These are phyloP conservation scores for Candida sojae DNA, from an alignment of 1,139 yeast species.

Conservation along the genomic window DNA sequence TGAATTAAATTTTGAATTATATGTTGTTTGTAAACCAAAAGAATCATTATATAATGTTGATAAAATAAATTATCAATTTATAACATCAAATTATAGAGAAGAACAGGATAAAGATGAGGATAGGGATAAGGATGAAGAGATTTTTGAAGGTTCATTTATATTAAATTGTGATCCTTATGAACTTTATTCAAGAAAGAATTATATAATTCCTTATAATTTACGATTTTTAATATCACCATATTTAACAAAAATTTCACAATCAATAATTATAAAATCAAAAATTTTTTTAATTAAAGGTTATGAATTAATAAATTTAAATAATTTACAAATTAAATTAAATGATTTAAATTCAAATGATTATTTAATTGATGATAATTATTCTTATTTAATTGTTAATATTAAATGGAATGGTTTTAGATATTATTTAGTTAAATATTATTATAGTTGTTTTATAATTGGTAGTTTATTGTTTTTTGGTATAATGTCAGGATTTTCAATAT, in stretches of 20 bases:
- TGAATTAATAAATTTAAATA: conserved; percentile 4
- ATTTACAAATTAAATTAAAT: conserved; percentile 5
- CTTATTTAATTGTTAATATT: conserved; percentile 21
- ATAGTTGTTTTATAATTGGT: conserved; percentile 51
- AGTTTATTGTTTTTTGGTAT: conserved; percentile 49
- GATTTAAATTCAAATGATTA: conserved; percentile 3
- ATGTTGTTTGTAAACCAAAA: conserved; percentile 9
- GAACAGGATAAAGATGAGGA: background rate
- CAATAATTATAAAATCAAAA: conserved; percentile 20
- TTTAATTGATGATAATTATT: conserved; percentile 13
- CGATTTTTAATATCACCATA: conserved; percentile 42
- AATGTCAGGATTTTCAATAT: conserved; percentile 30
- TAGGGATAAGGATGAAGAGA: background rate
- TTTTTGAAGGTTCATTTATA: conserved; percentile 17
- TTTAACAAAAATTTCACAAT: conserved; percentile 11
- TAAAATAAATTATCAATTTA: conserved; percentile 7
- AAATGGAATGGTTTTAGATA: conserved; percentile 61
- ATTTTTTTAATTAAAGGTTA: conserved; percentile 11
- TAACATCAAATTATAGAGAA: no score
- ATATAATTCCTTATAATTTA: conserved; percentile 36
- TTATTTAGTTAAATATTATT: conserved; percentile 52
- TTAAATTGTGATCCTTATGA: conserved; percentile 34
- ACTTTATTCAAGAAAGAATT: conserved; percentile 31
- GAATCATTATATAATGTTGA: background rate
- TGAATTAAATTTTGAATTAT: conserved; percentile 10